A percentile compares a stretch with the other conserved stretches of the same genome.
phyloP scores from a whole-genome alignment of 768 basidiomycete species.

The Neoboletus magnificus region DNA sequence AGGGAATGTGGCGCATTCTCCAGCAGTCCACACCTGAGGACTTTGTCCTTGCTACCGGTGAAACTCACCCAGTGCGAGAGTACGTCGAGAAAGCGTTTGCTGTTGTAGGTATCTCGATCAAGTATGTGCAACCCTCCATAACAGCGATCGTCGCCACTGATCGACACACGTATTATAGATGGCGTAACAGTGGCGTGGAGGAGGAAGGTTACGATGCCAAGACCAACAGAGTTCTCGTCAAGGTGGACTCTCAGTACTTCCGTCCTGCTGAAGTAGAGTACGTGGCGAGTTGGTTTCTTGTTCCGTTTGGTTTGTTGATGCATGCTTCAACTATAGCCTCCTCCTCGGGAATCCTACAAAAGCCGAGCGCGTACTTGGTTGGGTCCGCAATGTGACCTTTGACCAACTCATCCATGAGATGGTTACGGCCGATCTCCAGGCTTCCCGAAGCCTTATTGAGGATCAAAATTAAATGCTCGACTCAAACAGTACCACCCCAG shows the following conservation, averaged over 20 bases:
- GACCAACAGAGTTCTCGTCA: conserved; percentile 71
- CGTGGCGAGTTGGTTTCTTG: conserved; percentile 31
- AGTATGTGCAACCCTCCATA: conserved; percentile 37
- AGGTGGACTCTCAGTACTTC: conserved; percentile 88
- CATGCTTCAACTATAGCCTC: conserved; percentile 43
- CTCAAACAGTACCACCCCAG: not conserved
- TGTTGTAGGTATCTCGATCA: conserved; percentile 61
- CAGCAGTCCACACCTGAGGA: conserved; percentile 83
- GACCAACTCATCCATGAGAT: conserved; percentile 87
- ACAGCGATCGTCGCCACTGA: conserved; percentile 1
- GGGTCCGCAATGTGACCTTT: conserved; percentile 86
- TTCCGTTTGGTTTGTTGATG: not conserved
- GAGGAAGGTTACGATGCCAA: conserved; percentile 75
- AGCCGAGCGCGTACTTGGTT: conserved; percentile 83
- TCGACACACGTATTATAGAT: conserved; percentile 40
- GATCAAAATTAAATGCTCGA: conserved; percentile 63
- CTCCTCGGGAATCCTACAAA: conserved; percentile 87
- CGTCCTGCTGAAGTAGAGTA: conserved; percentile 94
- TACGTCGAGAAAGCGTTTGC: conserved; percentile 87
- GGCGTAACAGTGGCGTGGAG: conserved; percentile 72
- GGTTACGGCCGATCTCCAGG: conserved; percentile 79
- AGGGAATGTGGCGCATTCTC: conserved; percentile 98
- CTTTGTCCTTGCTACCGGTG: conserved; percentile 93
- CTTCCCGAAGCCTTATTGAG: conserved; percentile 70
- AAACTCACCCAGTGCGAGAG: conserved; percentile 93